Evolutionary conservation across 345 rosid species (phyloP), one percentile per base, ranked within the genome.

Genomic region (Moringa oleifera): DNA sequence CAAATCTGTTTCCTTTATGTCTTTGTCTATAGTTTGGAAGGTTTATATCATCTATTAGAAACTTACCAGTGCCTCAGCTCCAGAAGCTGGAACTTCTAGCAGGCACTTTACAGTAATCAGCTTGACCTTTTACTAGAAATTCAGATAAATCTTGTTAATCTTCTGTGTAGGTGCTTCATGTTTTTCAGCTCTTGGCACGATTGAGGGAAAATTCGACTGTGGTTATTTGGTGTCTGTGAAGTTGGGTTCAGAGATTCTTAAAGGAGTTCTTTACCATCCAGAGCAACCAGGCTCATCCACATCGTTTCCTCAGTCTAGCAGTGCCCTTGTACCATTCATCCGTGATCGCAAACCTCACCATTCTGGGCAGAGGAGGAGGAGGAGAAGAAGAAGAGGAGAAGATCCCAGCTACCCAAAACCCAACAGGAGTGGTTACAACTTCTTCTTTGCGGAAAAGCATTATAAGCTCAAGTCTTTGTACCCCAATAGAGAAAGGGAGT

Each of bases 371-470:
- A 65, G 74, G 65, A 73, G 80, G 52, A 81, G 94, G 45, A 73
- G 75, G 62, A 73, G 94, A 54, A 75, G 90, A 59, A 73, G 83
- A 69, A 81, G 97, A 56, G 66, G 85, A 12, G 85, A 79, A 20
- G 98, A 93, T 46, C 97, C 98, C 10, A 81, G 77, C 82, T 79
- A 89, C 67, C 98, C 98, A 0, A 93, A 93, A 67, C 87, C 97
- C 17, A 93, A 93, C 75, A 78, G 98, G 68, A 93, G 98, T 62
- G 97, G 98, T 53, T 93, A 93, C 78, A 93, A 93, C 72, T 93
- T 93, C 75, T 92, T 84, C 80, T 92, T 92, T 31, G 93, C 96
- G 1, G 98, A 92, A 72, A 87, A 84, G 74, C 97, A 92, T 71
- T 83, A 68, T 52, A 85, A 85, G 70, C 96, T 92, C 46, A 92